phyloP scores from a whole-genome alignment of 169 alveolate genomes.

The Plasmodium falciparum region DNA sequence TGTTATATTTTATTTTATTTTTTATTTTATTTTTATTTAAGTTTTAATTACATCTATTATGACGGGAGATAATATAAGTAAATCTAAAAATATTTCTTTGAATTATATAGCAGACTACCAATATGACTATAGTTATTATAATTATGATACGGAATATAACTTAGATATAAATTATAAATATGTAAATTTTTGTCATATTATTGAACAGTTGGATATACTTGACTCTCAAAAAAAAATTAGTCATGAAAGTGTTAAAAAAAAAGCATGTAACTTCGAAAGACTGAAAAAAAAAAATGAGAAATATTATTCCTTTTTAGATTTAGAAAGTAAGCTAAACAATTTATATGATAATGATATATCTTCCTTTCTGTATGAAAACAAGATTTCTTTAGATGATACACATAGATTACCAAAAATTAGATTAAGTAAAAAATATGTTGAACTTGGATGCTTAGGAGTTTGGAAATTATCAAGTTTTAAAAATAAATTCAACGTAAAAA shows the following conservation, averaged over 20 bases:
- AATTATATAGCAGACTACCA: no score
- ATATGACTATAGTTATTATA: no score
- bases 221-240: no score
- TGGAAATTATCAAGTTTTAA: conserved; percentile 72
- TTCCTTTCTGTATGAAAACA: not conserved
- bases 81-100: no score
- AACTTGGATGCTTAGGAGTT: conserved; percentile 60
- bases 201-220: no score
- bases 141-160: no score
- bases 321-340: conserved; percentile 19
- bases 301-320: conserved; percentile 12
- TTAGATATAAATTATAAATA: no score
- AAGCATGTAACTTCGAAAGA: not conserved
- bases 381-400: not conserved
- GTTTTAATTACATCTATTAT: no score
- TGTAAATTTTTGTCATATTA: no score
- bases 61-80: no score
- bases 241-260: conserved; percentile 45
- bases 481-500: conserved; percentile 81
- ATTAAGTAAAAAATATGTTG: conserved; percentile 71
- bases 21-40: no score
- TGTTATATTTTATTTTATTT: no score
- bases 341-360: not conserved
- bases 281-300: not conserved
- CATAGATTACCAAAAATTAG: conserved; percentile 40